Conservation (phyloP, 441 rosid genomes). For the Daphne laureola region DNA sequence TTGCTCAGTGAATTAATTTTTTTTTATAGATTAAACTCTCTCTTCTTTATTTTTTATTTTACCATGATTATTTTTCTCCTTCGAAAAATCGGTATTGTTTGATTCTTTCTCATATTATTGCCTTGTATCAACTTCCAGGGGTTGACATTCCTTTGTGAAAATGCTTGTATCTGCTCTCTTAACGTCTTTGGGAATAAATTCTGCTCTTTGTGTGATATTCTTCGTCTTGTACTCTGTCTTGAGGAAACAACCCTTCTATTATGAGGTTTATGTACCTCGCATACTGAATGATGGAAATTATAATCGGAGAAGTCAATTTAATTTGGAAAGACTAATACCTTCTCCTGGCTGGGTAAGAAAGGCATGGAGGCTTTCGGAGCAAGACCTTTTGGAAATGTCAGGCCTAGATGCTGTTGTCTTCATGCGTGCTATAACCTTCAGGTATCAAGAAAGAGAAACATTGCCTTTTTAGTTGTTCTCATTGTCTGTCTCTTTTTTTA, state of each 20-base stretch:
- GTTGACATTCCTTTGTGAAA: conserved; percentile 14
- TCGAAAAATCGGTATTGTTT: neutral
- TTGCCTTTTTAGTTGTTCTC: no score
- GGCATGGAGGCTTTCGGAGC: conserved; percentile 73
- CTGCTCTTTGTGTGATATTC: conserved; percentile 64
- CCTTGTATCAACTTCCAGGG: conserved; percentile 10
- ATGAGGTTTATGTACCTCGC: conserved; percentile 72
- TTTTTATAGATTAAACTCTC: no score
- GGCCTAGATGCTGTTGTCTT: conserved; percentile 84
- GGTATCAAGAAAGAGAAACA: conserved; percentile 26
- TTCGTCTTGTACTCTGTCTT: conserved; percentile 65
- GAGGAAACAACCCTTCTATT: conserved; percentile 69
- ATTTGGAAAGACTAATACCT: conserved; percentile 70
- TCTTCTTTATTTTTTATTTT: no score
- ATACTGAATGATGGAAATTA: conserved; percentile 58
- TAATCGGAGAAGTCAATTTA: conserved; percentile 43
- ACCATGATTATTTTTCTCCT: neutral
- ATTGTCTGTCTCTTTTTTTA: no score
- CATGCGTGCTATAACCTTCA: conserved; percentile 73
- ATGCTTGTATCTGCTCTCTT: conserved; percentile 96
- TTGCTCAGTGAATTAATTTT: no score
- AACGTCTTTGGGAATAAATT: conserved; percentile 83
- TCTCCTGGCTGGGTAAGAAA: conserved; percentile 77
- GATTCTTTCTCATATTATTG: neutral
- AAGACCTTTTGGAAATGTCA: conserved; percentile 44